Evolutionary conservation across 1,284 basidiomycete genomes (phyloP).

Genomic region (Cryptococcus sp.): DNA sequence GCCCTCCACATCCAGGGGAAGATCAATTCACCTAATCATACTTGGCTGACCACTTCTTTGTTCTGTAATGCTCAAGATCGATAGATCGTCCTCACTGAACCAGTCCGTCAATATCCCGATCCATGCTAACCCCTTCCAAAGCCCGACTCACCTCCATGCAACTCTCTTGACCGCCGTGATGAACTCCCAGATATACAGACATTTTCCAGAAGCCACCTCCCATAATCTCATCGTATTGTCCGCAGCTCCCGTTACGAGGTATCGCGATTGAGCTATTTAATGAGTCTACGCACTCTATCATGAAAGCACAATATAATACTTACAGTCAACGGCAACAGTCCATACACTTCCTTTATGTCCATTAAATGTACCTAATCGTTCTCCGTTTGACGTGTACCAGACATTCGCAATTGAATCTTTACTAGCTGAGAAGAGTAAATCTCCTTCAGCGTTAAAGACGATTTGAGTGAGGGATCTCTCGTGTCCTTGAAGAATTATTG

Average conservation of each 20-base stretch:
- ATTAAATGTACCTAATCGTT: conserved; percentile 92
- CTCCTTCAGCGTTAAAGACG: conserved; percentile 93
- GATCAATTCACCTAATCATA: conserved; percentile 29
- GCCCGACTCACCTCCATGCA: conserved; percentile 50
- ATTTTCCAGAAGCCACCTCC: conserved; percentile 85
- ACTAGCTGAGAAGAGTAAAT: conserved; percentile 90
- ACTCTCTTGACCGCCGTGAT: conserved; percentile 96
- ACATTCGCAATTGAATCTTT: conserved; percentile 95
- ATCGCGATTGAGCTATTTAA: conserved; percentile 68
- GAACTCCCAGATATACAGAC: conserved; percentile 92
- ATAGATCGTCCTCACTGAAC: conserved; percentile 72
- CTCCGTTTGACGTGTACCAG: conserved; percentile 98
- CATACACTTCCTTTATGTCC: conserved; percentile 96
- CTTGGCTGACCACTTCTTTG: conserved; percentile 85
- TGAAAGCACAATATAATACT: conserved; percentile 45
- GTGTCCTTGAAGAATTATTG: conserved; percentile 65
- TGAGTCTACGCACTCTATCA: too few relatives aligned
- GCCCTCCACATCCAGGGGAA: not conserved
- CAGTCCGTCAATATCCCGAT: not conserved
- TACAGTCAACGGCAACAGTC: conserved; percentile 94
- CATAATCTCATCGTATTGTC: conserved; percentile 93
- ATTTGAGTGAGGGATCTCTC: conserved; percentile 97
- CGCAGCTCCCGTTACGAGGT: conserved; percentile 75
- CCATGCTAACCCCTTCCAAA: not conserved
- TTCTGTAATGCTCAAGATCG: conserved; percentile 90